Percentiles rank a stretch among this genome's conserved stretches.
Evolutionary conservation across 2,329 filamentous ascomycete genomes (phyloP).

Genomic region (Albifimbria verrucaria): DNA sequence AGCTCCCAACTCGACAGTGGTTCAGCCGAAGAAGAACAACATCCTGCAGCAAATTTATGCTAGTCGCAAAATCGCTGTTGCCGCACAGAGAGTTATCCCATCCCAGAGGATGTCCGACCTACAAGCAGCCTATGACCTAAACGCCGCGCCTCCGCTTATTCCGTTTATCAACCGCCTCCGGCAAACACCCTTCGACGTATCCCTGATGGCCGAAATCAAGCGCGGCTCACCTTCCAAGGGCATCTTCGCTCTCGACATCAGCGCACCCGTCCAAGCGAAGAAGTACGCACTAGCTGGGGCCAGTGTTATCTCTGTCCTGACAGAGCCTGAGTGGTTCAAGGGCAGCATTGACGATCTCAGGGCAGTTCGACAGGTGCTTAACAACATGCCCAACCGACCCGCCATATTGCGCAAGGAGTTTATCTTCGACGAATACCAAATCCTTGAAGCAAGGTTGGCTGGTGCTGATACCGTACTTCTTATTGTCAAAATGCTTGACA

Average conservation of each 20-base stretch:
- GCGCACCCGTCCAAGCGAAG: constrained; percentile 83
- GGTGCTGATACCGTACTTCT: constrained; percentile 92
- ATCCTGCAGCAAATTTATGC: constrained; percentile 91
- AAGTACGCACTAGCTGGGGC: constrained; percentile 92
- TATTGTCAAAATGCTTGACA: constrained; percentile 96
- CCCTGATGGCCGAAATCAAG: constrained; percentile 96
- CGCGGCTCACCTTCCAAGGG: constrained; percentile 95
- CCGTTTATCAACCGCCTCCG: constrained; percentile 75
- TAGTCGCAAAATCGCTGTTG: constrained; percentile 71
- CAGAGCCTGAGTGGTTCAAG: constrained; percentile 99
- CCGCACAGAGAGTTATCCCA: constrained; percentile 77
- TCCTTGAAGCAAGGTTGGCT: constrained; percentile 86
- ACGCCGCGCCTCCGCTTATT: constrained; percentile 79
- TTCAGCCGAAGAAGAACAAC: constrained; percentile 63
- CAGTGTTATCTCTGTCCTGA: constrained; percentile 97
- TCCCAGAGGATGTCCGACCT: constrained; percentile 81
- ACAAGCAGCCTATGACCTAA: constrained; percentile 80
- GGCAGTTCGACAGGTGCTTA: constrained; percentile 81
- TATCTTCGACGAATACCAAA: constrained; percentile 97
- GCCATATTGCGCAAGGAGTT: constrained; percentile 95
- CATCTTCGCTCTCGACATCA: constrained; percentile 82
- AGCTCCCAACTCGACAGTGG: constrained; percentile 19
- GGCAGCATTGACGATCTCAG: constrained; percentile 92
- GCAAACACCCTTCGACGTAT: constrained; percentile 81
- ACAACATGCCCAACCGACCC: constrained; percentile 87